Conservation (phyloP, 495 filamentous ascomycete species). For the Lasiosphaeris hirsuta region DNA sequence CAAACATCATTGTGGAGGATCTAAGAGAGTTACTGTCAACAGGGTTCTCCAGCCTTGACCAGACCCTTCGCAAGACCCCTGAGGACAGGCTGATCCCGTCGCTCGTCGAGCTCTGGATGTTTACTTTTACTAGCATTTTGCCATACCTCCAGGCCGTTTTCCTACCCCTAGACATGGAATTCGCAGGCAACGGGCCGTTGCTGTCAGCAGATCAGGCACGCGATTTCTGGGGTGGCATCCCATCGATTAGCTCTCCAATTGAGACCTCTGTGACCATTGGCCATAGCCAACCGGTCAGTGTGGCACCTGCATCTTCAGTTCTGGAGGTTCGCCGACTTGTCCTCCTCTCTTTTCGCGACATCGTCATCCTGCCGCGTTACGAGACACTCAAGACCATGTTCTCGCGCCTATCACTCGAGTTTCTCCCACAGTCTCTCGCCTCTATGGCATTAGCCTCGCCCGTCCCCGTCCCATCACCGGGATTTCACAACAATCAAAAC, state of each 20-base stretch:
- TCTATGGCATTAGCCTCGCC: slow-evolving; percentile 43
- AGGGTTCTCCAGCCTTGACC: slow-evolving; percentile 83
- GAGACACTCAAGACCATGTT: slow-evolving; percentile 85
- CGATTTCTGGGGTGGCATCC: slow-evolving; percentile 80
- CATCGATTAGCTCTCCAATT: slow-evolving; percentile 17
- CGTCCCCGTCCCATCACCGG: slow-evolving; percentile 38
- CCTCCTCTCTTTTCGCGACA: slow-evolving; percentile 85
- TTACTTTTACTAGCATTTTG: slow-evolving; percentile 82
- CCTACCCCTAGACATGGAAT: slow-evolving; percentile 89
- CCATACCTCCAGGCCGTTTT: slow-evolving; percentile 97
- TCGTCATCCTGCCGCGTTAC: slow-evolving; percentile 79
- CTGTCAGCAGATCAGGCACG: slow-evolving; percentile 71
- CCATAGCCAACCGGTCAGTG: slow-evolving; percentile 26
- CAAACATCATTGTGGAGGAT: slow-evolving; percentile 71
- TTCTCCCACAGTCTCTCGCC: slow-evolving; percentile 61
- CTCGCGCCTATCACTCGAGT: slow-evolving; percentile 82
- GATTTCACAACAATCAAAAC: slow-evolving; percentile 16
- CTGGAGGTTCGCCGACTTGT: slow-evolving; percentile 88
- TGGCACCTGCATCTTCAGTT: slow-evolving; percentile 38
- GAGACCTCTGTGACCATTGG: slow-evolving; percentile 9
- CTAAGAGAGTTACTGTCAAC: slow-evolving; percentile 73
- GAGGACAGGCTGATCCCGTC: slow-evolving; percentile 82
- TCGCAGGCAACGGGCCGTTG: slow-evolving; percentile 75
- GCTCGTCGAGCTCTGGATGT: slow-evolving; percentile 89
- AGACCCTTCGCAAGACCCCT: slow-evolving; percentile 67